A percentile compares a stretch with the other conserved stretches of the same genome.
Conservation (phyloP, 2,329 filamentous ascomycete species). For the Periconia sp. region DNA sequence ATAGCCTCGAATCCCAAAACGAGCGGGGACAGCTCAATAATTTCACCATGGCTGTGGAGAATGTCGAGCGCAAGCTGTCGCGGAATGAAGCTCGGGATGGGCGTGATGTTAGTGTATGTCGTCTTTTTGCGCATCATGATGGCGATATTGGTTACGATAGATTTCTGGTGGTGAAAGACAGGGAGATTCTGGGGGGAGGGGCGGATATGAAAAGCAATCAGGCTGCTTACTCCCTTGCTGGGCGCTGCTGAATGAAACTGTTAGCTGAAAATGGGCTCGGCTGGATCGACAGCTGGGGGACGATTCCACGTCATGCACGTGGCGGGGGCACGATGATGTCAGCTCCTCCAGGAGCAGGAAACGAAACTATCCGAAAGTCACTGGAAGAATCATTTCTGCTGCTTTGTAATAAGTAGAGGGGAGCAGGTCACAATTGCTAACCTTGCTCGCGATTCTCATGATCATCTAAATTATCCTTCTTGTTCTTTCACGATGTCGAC, state of each 20-base stretch:
- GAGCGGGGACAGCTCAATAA: slow-evolving; percentile 74
- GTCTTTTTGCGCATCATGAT: slow-evolving; percentile 63
- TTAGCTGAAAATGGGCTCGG: slow-evolving; percentile 9
- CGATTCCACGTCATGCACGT: slow-evolving; percentile 34
- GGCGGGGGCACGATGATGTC: slow-evolving; percentile 27
- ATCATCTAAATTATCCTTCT: too few relatives aligned
- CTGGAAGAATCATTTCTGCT: not conserved
- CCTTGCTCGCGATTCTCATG: not conserved
- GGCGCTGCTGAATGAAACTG: slow-evolving; percentile 6
- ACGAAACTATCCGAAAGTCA: slow-evolving; percentile 8
- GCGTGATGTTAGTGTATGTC: slow-evolving; percentile 71
- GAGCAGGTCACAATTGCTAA: not conserved
- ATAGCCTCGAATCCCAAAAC: slow-evolving; percentile 69
- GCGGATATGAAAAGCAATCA: slow-evolving; percentile 4
- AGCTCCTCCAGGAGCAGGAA: slow-evolving; percentile 8
- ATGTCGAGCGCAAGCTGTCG: slow-evolving; percentile 75
- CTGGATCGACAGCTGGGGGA: slow-evolving; percentile 16
- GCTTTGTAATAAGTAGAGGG: not conserved
- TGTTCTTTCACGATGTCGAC: not conserved
- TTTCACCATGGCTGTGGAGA: slow-evolving; percentile 72
- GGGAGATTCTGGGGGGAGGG: not conserved
- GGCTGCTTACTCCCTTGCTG: slow-evolving; percentile 11
- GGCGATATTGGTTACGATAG: slow-evolving; percentile 12
- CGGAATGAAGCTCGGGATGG: slow-evolving; percentile 72
- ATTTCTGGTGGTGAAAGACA: slow-evolving; percentile 2